phyloP scores from a whole-genome alignment of 495 filamentous ascomycete genomes.

The Trichoderma orchidacearum region DNA sequence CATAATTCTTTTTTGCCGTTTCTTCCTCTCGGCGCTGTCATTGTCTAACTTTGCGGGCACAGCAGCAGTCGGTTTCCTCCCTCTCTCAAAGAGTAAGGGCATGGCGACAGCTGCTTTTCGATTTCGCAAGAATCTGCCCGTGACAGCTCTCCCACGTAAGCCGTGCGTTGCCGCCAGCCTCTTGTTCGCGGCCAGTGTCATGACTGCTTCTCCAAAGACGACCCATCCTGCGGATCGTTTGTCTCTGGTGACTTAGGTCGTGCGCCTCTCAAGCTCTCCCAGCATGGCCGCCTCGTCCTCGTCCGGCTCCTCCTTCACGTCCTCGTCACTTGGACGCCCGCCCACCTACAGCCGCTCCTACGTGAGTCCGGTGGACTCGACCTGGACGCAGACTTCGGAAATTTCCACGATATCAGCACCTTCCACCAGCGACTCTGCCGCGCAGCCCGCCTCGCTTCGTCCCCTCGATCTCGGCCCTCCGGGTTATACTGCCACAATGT shows the following conservation, averaged over 20 bases:
- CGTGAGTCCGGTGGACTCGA: slow-evolving; percentile 14
- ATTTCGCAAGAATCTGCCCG: not conserved
- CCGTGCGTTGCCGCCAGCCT: not conserved
- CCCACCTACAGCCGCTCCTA: slow-evolving; percentile 13
- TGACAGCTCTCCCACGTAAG: not conserved
- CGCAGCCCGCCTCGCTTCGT: slow-evolving; percentile 15
- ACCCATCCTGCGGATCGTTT: not conserved
- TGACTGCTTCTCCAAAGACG: not conserved
- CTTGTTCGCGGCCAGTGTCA: not conserved
- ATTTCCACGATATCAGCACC: slow-evolving; percentile 16
- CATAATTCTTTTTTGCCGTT: not conserved
- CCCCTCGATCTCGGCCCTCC: slow-evolving; percentile 23
- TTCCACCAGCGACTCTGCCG: slow-evolving; percentile 17
- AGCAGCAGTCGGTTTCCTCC: not conserved
- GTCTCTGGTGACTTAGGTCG: not conserved
- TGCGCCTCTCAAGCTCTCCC: not conserved
- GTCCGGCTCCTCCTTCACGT: slow-evolving; percentile 20
- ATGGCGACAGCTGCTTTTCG: not conserved
- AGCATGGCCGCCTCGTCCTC: slow-evolving; percentile 19
- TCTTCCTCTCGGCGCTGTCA: not conserved
- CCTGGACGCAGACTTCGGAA: slow-evolving; percentile 19
- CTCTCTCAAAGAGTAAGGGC: not conserved
- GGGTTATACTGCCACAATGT: slow-evolving; percentile 24
- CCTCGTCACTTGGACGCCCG: slow-evolving; percentile 14
- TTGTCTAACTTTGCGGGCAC: too few species aligned